phyloP scores from a whole-genome alignment of 441 rosid species.

The Iberis amara region DNA sequence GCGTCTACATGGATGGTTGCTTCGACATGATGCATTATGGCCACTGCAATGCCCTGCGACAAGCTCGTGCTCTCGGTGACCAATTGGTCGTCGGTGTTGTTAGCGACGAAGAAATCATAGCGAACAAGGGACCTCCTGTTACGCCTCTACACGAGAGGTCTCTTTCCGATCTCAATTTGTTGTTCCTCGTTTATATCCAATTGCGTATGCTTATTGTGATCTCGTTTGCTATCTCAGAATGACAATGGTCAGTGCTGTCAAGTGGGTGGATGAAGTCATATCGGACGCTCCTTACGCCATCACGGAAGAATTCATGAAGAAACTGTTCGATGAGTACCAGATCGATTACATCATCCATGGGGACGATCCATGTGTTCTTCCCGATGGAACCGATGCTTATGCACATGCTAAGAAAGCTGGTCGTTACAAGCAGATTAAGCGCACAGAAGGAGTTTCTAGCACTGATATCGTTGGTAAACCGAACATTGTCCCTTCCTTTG shows the following conservation, averaged over 20 bases:
- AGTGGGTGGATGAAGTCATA: slow-evolving; percentile 97
- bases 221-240: slow-evolving; percentile 42
- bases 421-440: slow-evolving; percentile 94
- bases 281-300: slow-evolving; percentile 89
- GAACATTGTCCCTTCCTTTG: neutral
- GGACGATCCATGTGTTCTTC: slow-evolving; percentile 93
- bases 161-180: slow-evolving; percentile 15
- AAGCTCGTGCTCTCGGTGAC: slow-evolving; percentile 85
- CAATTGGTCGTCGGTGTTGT: slow-evolving; percentile 89
- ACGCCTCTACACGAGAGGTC: slow-evolving; percentile 86
- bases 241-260: slow-evolving; percentile 82
- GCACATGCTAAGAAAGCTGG: slow-evolving; percentile 84
- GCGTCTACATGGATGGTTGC: slow-evolving; percentile 98
- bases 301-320: slow-evolving; percentile 84
- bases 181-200: neutral
- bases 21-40: slow-evolving; percentile 98
- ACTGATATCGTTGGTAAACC: slow-evolving; percentile 94
- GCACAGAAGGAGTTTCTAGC: slow-evolving; percentile 98
- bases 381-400: slow-evolving; percentile 97
- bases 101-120: slow-evolving; percentile 85
- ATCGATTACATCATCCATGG: slow-evolving; percentile 94
- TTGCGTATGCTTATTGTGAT: slow-evolving; percentile 22
- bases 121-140: slow-evolving; percentile 94
- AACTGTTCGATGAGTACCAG: slow-evolving; percentile 71
- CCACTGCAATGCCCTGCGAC: slow-evolving; percentile 87